Base-by-base conservation (phyloP, 495 filamentous ascomycete genomes). In the Xylaria venustula region DNA sequence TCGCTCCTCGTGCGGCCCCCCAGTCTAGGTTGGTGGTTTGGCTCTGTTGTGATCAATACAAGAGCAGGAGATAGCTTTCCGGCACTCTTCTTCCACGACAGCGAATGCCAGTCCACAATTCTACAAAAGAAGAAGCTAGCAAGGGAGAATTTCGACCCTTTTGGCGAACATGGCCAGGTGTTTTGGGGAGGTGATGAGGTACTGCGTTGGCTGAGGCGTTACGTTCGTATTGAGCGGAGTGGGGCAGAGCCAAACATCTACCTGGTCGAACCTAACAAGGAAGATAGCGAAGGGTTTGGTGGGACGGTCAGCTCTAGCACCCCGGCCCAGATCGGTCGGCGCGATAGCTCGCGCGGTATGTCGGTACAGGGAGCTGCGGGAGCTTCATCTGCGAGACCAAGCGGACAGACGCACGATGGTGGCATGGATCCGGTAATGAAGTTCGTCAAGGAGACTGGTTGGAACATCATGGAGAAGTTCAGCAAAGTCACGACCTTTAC, bases 161-260 rank as follows among this genome's bases (percentile, higher is more conserved):
- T 97, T 66, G 85, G 87, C 12, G 90, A 91, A 54, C 83, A 84
- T 49, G 92, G 93, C 0, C 83, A 87, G 71, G 85, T 97, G 72
- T 98, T 97, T 63, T 98, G 94, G 94, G 95, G 94, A 46, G 94
- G 95, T 3, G 94, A 98, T 67, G 94, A 98, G 78, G 90, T 98
- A 6, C 69, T 98, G 30, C 79, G 93, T 46, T 98, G 95, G 94
- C 66, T 98, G 69, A 88, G 85, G 69, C 80, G 85, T 64, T 97
- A 96, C 75, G 87, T 92, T 17, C 79, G 78, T 1, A 85, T 98
- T 19, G 90, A 97, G 75, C 83, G 90, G 46, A 92, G 91, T 23
- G 83, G 80, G 3, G 90, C 90, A 0, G 94, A 98, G 70, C 87
- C 87, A 15, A 96, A 88, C 63, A 86, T 95, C 32, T 98, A 97